These are phyloP conservation scores for Draba incana DNA, from an alignment of 345 rosid genomes.

Conservation along the genomic window DNA sequence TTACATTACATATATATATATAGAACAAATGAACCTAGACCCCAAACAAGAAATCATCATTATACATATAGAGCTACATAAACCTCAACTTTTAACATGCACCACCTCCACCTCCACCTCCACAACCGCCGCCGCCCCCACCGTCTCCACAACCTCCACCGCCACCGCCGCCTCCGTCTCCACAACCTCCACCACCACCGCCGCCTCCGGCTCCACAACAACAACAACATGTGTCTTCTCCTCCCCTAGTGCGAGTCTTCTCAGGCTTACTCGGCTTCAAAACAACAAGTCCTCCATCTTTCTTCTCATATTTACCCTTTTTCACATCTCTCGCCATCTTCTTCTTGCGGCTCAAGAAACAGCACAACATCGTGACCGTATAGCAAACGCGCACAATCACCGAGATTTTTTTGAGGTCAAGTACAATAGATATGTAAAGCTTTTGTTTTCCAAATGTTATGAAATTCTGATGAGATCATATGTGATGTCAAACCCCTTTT, in stretches of 20 bases:
- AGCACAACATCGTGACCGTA: slow-evolving; percentile 24
- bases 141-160: slow-evolving; percentile 13
- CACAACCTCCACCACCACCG: slow-evolving; percentile 5
- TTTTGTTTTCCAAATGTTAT: slow-evolving; percentile 1
- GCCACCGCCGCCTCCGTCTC: background rate
- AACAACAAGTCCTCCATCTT: slow-evolving; percentile 19
- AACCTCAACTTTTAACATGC: background rate
- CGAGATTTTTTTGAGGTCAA: slow-evolving; percentile 11
- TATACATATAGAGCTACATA: too few relatives aligned
- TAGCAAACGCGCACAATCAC: slow-evolving; percentile 15
- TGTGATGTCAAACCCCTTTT: slow-evolving; percentile 12
- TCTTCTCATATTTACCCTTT: slow-evolving; percentile 33
- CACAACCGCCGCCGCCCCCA: slow-evolving; percentile 30
- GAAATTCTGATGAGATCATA: slow-evolving; percentile 15
- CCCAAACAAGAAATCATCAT: slow-evolving; percentile 15
- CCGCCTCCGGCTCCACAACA: too few relatives aligned
- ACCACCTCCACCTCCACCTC: slow-evolving; percentile 13
- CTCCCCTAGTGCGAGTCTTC: slow-evolving; percentile 21
- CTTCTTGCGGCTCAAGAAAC: slow-evolving; percentile 16
- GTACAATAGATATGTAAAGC: background rate
- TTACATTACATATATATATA: too few relatives aligned
- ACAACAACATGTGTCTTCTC: slow-evolving; percentile 6
- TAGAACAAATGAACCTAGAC: background rate
- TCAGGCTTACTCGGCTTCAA: slow-evolving; percentile 27
- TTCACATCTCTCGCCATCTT: slow-evolving; percentile 15